A percentile compares a stretch with the other conserved stretches of the same genome.
These are phyloP conservation scores for Hymenoscyphus repandus DNA, from an alignment of 2,329 filamentous ascomycete species.

Conservation along the genomic window DNA sequence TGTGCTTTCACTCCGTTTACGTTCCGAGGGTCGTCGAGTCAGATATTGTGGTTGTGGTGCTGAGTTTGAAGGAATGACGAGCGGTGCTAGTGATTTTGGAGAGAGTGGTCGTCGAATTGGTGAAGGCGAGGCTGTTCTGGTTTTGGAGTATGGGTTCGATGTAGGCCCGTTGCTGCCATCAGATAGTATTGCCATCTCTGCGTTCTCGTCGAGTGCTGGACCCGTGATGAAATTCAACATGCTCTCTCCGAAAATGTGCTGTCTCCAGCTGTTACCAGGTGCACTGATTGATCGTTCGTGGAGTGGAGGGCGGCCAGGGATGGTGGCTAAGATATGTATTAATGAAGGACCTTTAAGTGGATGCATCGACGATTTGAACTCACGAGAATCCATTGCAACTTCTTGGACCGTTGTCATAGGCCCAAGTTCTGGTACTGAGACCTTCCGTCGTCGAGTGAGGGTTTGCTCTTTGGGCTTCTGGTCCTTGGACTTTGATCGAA, in stretches of 20 bases:
- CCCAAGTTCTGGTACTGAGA: constrained; percentile 59
- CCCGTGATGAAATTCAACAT: constrained; percentile 32
- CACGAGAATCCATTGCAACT: constrained; percentile 65
- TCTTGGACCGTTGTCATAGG: constrained; percentile 67
- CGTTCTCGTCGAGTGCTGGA: constrained; percentile 32
- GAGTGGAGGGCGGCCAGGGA: constrained; percentile 58
- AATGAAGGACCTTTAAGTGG: background rate
- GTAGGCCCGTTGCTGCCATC: constrained; percentile 10
- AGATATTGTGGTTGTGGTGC: constrained; percentile 16
- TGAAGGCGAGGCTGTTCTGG: constrained; percentile 15
- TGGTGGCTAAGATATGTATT: constrained; percentile 48
- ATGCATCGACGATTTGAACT: constrained; percentile 28
- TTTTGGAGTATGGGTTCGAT: constrained; percentile 1
- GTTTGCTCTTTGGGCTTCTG: constrained; percentile 54
- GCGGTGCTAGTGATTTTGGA: constrained; percentile 49
- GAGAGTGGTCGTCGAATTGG: constrained; percentile 40
- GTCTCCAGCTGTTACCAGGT: constrained; percentile 46
- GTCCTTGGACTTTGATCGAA: constrained; percentile 52
- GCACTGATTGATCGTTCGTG: constrained; percentile 61
- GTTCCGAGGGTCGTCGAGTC: constrained; percentile 24
- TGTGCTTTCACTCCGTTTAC: constrained; percentile 43
- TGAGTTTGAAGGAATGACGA: constrained; percentile 45
- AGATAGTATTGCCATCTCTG: constrained; percentile 23
- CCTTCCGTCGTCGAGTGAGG: constrained; percentile 53
- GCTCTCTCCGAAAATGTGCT: constrained; percentile 36